Conservation (phyloP, 306 rosid genomes). For the Vicia villosa region DNA sequence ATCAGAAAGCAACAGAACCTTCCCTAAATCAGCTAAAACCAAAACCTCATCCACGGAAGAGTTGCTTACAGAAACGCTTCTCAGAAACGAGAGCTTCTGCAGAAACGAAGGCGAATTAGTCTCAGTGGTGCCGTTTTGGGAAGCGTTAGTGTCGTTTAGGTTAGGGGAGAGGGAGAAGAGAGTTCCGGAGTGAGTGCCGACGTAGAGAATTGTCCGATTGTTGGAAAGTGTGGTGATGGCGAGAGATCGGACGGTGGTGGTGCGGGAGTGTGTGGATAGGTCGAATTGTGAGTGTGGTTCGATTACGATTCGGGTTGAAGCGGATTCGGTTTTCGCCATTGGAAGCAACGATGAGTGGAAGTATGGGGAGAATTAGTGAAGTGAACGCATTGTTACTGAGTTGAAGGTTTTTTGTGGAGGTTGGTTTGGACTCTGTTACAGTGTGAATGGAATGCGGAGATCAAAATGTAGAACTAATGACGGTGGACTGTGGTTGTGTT, state of each 20-base stretch:
- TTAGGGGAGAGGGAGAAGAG: conserved; percentile 63
- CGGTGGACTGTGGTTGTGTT: too few relatives aligned
- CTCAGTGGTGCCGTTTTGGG: background rate
- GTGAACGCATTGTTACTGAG: background rate
- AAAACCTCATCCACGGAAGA: conserved; percentile 53
- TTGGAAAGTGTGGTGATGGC: conserved; percentile 52
- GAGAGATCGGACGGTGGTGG: conserved; percentile 61
- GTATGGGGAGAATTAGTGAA: background rate
- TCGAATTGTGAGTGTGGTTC: conserved; percentile 73
- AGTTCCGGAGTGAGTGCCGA: conserved; percentile 75
- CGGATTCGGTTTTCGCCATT: conserved; percentile 61
- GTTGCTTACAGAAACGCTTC: conserved; percentile 55
- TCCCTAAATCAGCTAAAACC: conserved; percentile 58
- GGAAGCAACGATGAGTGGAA: background rate
- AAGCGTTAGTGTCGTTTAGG: background rate
- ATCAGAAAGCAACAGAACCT: conserved; percentile 64
- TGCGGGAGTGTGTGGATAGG: conserved; percentile 52
- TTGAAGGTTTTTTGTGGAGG: background rate
- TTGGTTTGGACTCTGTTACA: background rate
- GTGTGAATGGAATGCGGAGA: too few relatives aligned
- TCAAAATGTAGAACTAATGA: too few relatives aligned
- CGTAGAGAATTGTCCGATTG: conserved; percentile 44
- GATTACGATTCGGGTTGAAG: conserved; percentile 64
- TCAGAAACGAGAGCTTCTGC: conserved; percentile 50
- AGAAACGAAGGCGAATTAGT: conserved; percentile 23